Base-by-base conservation (phyloP, 228 moss, liverwort and hornwort genomes). In the Sphagnum fallax region DNA sequence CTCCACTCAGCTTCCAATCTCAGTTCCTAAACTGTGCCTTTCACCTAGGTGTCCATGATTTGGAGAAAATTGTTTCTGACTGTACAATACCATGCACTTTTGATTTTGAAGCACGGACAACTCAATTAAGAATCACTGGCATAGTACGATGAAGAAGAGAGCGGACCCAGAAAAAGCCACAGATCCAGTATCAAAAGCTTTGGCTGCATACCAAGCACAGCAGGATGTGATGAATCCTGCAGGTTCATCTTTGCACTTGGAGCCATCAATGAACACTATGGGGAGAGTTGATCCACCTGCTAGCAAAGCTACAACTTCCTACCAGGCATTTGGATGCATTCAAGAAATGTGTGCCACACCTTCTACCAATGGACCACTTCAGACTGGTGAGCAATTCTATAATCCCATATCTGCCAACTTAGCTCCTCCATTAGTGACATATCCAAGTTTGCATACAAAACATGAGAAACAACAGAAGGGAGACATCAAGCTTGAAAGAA, bases 111-210 rank as follows among this genome's bases (percentile, higher is more conserved):
- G 97, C 51, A 91, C 97, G 76, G 97, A 93, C 73, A 97, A 97
- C 53, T 91, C 88, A 18, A 81, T 95, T 4, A 93, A 97, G 73
- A 93, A 97, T 65, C 85, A 93, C 52, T 97, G 93, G 91, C 91
- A 97, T 68, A 97, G 93, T 52, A 81, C 87, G 8, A 83, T 98
- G 81, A 91, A 91, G 84, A 98, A 91, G 76, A 90, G 84, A 62
- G 88, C 85, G 63, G 88, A 88, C 63, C 88, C 88, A 5, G 4
- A 49, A 69, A 82, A 84, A 15, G 88, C 88, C 0, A 80, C 75
- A 63, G 88, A 88, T 69, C 88, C 88, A 6, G 78, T 85, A 18
- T 88, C 88, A 12, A 85, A 77, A 70, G 88, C 88, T 4, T 52
- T 88, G 68, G 80, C 82, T 14, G 88, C 84, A 8, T 80, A 82